These are phyloP conservation scores for Pyrrhoderma noxium DNA, from an alignment of 1,284 basidiomycete species.

Conservation along the genomic window DNA sequence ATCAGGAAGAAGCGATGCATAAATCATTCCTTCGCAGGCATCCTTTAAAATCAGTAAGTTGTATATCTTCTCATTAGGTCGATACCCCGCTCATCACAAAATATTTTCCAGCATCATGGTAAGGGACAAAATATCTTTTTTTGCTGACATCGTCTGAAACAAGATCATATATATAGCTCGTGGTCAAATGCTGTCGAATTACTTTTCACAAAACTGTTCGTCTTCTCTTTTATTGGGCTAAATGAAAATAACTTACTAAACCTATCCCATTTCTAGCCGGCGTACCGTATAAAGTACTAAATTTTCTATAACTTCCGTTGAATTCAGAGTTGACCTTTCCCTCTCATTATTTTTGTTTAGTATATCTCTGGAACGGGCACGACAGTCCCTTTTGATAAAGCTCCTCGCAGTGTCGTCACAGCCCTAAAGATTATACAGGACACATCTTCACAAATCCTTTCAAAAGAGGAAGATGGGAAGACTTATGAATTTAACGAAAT, in stretches of 20 bases:
- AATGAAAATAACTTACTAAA: background rate
- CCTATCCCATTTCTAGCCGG: slow-evolving; percentile 13
- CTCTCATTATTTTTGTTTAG: no score
- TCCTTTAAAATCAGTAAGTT: slow-evolving; percentile 55
- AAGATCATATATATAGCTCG: slow-evolving; percentile 37
- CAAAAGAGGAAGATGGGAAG: slow-evolving; percentile 19
- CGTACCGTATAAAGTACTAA: slow-evolving; percentile 18
- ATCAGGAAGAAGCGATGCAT: slow-evolving; percentile 58
- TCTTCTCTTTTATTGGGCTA: slow-evolving; percentile 16
- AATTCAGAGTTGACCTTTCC: no score
- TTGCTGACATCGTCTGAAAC: background rate
- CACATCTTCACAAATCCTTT: slow-evolving; percentile 38
- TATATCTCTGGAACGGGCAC: slow-evolving; percentile 68
- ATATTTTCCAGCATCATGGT: slow-evolving; percentile 54
- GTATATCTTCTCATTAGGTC: background rate
- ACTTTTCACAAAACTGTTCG: slow-evolving; percentile 78
- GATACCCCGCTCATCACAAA: no score
- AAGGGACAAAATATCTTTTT: slow-evolving; percentile 16
- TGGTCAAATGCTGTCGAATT: slow-evolving; percentile 63
- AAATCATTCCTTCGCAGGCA: slow-evolving; percentile 54
- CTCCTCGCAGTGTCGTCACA: slow-evolving; percentile 46
- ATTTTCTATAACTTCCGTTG: no score
- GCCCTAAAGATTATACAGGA: slow-evolving; percentile 52
- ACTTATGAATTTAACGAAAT: slow-evolving; percentile 65
- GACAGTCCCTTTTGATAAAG: slow-evolving; percentile 54